Evolutionary conservation across 768 basidiomycete species (phyloP).

Genomic region (Amanita rimosa): DNA sequence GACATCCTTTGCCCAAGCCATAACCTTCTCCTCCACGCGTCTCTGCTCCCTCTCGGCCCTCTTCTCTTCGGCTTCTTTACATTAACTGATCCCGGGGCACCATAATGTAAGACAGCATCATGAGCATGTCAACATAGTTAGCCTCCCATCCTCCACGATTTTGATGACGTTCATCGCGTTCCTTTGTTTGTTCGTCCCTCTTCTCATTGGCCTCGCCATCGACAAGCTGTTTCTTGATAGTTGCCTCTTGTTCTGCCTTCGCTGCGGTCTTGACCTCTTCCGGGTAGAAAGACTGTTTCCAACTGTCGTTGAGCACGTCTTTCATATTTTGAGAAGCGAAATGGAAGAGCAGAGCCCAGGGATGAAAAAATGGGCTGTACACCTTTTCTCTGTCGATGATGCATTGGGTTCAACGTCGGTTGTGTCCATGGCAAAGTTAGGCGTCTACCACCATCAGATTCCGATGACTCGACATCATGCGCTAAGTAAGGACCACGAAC

Average conservation of each 20-base stretch:
- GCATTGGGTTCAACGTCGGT: not conserved
- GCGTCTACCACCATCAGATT: not conserved
- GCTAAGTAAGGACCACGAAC: not conserved
- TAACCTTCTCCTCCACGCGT: slow-evolving; percentile 10
- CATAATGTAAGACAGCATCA: not conserved
- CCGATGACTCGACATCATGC: not conserved
- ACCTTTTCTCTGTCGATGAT: not conserved
- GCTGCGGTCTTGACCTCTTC: not conserved
- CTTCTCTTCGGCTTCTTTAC: slow-evolving; percentile 8
- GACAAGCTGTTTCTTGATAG: not conserved
- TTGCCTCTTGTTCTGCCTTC: not conserved
- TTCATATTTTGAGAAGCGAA: not conserved
- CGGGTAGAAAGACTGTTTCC: not conserved
- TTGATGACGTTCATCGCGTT: not conserved
- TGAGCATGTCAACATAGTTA: not conserved
- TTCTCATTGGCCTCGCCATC: not conserved
- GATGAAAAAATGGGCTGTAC: not conserved
- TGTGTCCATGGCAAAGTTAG: not conserved
- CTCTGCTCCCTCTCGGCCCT: slow-evolving; percentile 7
- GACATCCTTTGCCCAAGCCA: slow-evolving; percentile 6
- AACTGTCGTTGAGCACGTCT: not conserved
- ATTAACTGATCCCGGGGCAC: slow-evolving; percentile 8
- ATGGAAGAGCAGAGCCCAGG: not conserved
- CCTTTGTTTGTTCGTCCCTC: not conserved
- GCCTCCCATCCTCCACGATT: not conserved